phyloP scores from a whole-genome alignment of 73 alveolate species.

The Blepharisma stoltei region DNA sequence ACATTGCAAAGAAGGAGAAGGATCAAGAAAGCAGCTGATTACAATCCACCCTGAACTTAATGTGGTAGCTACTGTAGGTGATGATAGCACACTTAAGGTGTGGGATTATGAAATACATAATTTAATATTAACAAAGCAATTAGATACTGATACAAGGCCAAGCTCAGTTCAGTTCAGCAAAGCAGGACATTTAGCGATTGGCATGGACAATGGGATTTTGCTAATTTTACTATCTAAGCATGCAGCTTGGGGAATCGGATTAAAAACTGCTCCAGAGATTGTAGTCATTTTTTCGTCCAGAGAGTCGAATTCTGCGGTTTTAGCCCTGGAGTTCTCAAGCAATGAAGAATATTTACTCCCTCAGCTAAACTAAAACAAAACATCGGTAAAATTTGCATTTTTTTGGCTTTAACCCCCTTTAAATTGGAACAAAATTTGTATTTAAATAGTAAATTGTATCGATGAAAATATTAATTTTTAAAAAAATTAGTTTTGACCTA shows the following conservation, averaged over 20 bases:
- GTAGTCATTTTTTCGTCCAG: constrained; percentile 1
- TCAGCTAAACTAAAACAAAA: too few relatives aligned
- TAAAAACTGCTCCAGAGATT: not conserved
- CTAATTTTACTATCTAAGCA: constrained; percentile 44
- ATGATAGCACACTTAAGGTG: constrained; percentile 78
- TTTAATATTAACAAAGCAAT: constrained; percentile 55
- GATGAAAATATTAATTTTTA: too few relatives aligned
- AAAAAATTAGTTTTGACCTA: too few relatives aligned
- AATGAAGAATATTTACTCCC: constrained; percentile 17
- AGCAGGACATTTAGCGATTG: constrained; percentile 79
- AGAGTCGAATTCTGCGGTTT: constrained; percentile 5
- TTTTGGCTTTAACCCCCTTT: too few relatives aligned
- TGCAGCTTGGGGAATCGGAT: not conserved
- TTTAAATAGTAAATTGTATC: not conserved
- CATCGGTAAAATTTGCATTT: too few relatives aligned
- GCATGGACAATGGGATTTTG: constrained; percentile 61
- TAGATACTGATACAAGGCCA: constrained; percentile 72
- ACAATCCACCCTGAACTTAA: constrained; percentile 53
- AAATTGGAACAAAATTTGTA: too few relatives aligned
- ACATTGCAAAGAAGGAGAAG: not conserved
- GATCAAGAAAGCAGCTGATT: constrained; percentile 39
- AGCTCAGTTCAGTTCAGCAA: constrained; percentile 65
- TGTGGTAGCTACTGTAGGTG: constrained; percentile 70
- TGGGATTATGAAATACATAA: constrained; percentile 70
- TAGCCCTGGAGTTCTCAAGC: not conserved